These are phyloP conservation scores for Aegilops bicornis DNA, from an alignment of 176 grass and related monocot genomes.

Conservation along the genomic window DNA sequence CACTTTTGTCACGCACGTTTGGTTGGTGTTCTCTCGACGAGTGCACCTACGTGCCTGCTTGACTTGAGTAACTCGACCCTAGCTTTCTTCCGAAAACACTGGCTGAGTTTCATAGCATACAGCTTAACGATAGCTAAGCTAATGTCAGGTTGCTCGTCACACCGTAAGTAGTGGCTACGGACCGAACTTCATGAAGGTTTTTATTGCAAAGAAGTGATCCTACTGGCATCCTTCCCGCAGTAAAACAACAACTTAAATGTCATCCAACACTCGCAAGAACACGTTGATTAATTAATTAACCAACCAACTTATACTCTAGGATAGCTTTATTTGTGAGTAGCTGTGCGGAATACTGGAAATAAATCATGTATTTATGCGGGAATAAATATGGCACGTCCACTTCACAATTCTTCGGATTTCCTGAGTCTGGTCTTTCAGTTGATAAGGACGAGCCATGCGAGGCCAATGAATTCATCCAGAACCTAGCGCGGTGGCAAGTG, in stretches of 20 bases:
- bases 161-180: neutral
- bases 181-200: neutral
- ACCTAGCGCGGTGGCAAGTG: neutral
- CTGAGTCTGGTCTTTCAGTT: neutral
- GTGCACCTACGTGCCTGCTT: neutral
- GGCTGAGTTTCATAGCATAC: neutral
- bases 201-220: neutral
- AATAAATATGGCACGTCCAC: neutral
- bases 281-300: neutral
- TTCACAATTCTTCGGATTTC: neutral
- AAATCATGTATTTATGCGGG: neutral
- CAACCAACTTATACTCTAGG: neutral
- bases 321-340: neutral
- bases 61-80: neutral
- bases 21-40: neutral
- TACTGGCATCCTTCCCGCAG: no score
- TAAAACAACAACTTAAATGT: neutral
- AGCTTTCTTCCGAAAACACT: neutral
- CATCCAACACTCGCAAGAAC: neutral
- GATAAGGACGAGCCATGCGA: constrained; percentile 26
- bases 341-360: neutral
- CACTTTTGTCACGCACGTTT: neutral
- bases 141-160: neutral
- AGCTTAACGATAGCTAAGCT: neutral
- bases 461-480: constrained; percentile 3